Base-by-base conservation (phyloP, 768 basidiomycete species). In the Lactarius vividus region DNA sequence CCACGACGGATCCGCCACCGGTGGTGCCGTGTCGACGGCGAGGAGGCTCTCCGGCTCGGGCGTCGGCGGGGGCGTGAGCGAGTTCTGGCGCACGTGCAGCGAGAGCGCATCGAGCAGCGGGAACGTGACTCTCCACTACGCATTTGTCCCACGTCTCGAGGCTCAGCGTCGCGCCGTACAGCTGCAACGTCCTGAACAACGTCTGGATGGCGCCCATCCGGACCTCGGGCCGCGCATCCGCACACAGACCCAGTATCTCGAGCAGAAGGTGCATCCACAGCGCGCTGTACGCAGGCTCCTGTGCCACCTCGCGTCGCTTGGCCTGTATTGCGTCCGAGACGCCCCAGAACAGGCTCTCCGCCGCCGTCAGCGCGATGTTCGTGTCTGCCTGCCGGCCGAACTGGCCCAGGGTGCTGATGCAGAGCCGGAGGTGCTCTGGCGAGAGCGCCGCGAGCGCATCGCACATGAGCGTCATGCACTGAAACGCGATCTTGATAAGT, bases 151-250 rank as follows among this genome's bases (percentile, higher is more conserved):
- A 99, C 0, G 90, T 91, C 7, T 87, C 87, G 44, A 83, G 73
- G 71, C 88, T 91, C 58, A 99, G 79, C 0, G 89, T 92, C 9
- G 88, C 86, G 2, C 96, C 96, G 73, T 99, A 98, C 11, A 98
- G 81, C 75, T 96, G 94, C 79, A 98, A 85, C 2, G 94, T 92
- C 57, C 96, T 84, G 78, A 97, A 98, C 61, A 99, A 75, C 2
- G 96, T 98, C 76, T 97, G 95, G 54, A 98, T 96, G 11, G 96
- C 95, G 1, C 94, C 94, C 69, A 91, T 90, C 20, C 96, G 85
- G 0, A 96, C 94, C 73, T 99, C 96, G 23, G 89, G 86, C 37
- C 96, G 84, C 0, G 83, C 73, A 72, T 98, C 96, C 2, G 86
- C 84, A 68, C 92, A 94, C 2, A 98, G 79, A 1, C 88, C 87